Conservation (phyloP, 805 yeast genomes). For the Citeromyces matritensis region DNA sequence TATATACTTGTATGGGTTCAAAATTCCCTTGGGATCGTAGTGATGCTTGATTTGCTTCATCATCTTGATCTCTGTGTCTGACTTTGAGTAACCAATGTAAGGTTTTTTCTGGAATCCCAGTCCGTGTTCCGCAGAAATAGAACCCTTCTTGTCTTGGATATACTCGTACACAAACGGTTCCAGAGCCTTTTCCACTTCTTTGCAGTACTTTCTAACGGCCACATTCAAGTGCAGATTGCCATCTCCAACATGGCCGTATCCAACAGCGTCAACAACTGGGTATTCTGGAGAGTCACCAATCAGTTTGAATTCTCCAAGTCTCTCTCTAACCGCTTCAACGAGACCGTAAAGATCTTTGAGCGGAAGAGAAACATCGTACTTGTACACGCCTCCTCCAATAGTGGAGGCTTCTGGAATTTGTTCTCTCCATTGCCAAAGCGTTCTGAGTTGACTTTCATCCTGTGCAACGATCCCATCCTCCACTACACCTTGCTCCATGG, state of each 20-base stretch:
- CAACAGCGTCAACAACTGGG: constrained; percentile 83
- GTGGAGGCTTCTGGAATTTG: constrained; percentile 81
- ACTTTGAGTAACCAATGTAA: constrained; percentile 76
- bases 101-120: constrained; percentile 93
- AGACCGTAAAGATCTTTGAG: constrained; percentile 66
- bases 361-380: constrained; percentile 92
- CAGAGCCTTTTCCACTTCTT: constrained; percentile 61
- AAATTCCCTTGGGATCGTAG: constrained; percentile 81
- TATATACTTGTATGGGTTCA: constrained; percentile 91
- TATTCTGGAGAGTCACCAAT: constrained; percentile 46
- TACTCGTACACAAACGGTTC: constrained; percentile 96
- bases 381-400: constrained; percentile 85
- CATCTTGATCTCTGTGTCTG: constrained; percentile 49
- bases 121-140: constrained; percentile 96
- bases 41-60: constrained; percentile 69
- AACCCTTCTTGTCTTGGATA: constrained; percentile 60
- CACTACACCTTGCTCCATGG: constrained; percentile 74
- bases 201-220: constrained; percentile 70
- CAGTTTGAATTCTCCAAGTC: constrained; percentile 39
- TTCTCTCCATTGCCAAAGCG: constrained; percentile 95
- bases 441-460: constrained; percentile 74
- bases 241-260: constrained; percentile 98
- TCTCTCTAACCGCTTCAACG: constrained; percentile 62
- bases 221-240: constrained; percentile 93
- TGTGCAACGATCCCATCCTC: constrained; percentile 94